Evolutionary conservation across 169 alveolate genomes (phyloP), one percentile per base, ranked within the genome.

Genomic region (Plasmodium knowlesi): DNA sequence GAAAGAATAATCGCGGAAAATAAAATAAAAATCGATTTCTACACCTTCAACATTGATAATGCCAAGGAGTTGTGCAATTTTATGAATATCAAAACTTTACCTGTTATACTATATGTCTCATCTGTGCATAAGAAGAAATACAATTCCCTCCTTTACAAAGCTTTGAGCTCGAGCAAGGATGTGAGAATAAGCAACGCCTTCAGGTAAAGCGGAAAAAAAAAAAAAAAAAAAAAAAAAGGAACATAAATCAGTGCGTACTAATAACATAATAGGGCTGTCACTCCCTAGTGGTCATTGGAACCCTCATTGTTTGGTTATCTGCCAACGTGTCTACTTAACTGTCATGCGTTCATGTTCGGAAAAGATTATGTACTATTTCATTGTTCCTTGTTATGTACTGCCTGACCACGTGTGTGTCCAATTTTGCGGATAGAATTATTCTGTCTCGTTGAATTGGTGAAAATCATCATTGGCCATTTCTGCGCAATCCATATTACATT

Each of bases 141-240:
- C 46, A 71, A 81, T 54, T 80, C 94, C 25, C 32, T 90, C 28
- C 78, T 90, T 90, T 54, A 81, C 28, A 90, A 81, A 67, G 19
- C 50, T 50, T 37, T 90, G 32, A 80, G 57, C 67, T 90, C 94
- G 37, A 81, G 84, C 72, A 90, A 90, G 73, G 94, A 90, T 53
- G 76, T 90, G 8, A 90, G 71, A 90, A 90, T 90, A 90, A 82
- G 85, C 57, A 90, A 90, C 41, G 94, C 94, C 57, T 90, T 90
- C 91, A 90, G 91, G 94, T 90, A 82, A 90, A 70, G 50, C n/a
- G 37, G n/a, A 14, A 19, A 32, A 32, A 32, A 32, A 32, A 32
- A 32, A 67, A 32, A 32, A 32, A 32, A 32, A 67, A 32, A 1
- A 61, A n/a, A 53, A 82, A 46, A 16, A 54, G 22, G 54, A 85